These are phyloP conservation scores for Penicillium frequentans DNA, from an alignment of 2,329 filamentous ascomycete species.

Conservation along the genomic window DNA sequence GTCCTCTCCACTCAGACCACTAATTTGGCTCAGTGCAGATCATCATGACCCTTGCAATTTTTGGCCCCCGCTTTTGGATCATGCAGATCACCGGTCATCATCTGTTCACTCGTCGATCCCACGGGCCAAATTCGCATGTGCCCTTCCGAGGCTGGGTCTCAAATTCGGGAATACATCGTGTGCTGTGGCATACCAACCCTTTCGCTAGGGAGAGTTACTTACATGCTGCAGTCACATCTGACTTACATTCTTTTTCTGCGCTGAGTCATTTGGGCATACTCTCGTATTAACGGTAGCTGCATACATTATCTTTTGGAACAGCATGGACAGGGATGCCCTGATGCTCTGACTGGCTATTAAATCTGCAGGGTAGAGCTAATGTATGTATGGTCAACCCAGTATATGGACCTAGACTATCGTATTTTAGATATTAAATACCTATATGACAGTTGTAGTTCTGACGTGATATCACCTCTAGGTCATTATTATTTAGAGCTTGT, in stretches of 20 bases:
- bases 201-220: background rate
- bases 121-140: constrained; percentile 1
- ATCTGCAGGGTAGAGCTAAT: too few relatives aligned
- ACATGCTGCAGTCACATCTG: background rate
- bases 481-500: background rate
- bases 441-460: background rate
- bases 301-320: background rate
- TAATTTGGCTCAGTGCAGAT: background rate
- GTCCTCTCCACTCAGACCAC: background rate
- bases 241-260: background rate
- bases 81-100: background rate
- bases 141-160: background rate
- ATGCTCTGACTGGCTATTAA: background rate
- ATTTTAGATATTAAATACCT: background rate
- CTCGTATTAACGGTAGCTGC: background rate
- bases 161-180: background rate
- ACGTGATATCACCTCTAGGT: background rate
- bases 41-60: background rate
- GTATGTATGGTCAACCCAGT: too few relatives aligned
- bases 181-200: background rate
- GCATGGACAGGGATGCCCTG: background rate
- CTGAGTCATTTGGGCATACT: background rate
- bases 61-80: background rate
- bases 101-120: background rate
- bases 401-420: too few relatives aligned